These are phyloP conservation scores for Jacaranda copaia DNA, from an alignment of 257 asterid species.

Conservation along the genomic window DNA sequence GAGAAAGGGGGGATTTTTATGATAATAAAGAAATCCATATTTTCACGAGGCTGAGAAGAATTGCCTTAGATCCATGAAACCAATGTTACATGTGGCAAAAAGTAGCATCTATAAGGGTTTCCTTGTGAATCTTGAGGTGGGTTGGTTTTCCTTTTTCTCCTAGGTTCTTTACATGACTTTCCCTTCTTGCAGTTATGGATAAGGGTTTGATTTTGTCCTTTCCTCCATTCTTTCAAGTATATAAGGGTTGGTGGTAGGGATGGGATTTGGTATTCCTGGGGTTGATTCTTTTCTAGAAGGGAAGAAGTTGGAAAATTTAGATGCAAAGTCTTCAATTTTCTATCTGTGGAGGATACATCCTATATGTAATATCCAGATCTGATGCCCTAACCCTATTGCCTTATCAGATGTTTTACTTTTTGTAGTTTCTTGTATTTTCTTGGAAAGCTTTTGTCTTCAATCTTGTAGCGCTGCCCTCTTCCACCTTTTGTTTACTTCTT, in stretches of 20 bases:
- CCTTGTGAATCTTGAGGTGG: constrained; percentile 67
- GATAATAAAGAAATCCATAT: background rate
- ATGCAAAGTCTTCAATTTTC: constrained; percentile 31
- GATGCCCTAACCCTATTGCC: constrained; percentile 29
- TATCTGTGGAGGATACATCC: constrained; percentile 44
- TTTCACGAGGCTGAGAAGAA: constrained; percentile 63
- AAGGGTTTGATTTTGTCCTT: constrained; percentile 62
- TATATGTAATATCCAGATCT: constrained; percentile 46
- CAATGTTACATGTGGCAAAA: constrained; percentile 66
- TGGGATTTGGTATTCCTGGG: constrained; percentile 49
- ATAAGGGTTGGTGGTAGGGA: constrained; percentile 61
- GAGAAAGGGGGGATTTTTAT: constrained; percentile 32
- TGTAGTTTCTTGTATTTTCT: constrained; percentile 23
- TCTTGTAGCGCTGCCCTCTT: background rate
- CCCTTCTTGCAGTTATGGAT: constrained; percentile 49
- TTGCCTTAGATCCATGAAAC: constrained; percentile 84
- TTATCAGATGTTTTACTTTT: constrained; percentile 33
- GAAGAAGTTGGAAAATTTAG: constrained; percentile 36
- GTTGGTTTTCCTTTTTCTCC: constrained; percentile 43
- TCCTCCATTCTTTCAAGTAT: constrained; percentile 44
- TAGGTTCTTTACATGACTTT: constrained; percentile 49
- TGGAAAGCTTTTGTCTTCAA: constrained; percentile 14
- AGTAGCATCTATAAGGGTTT: constrained; percentile 59
- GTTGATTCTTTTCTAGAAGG: constrained; percentile 37
- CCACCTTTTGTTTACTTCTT: constrained; percentile 17